Evolutionary conservation across 192 early-diverging fungal species (phyloP).

Genomic region (Tieghemiomyces parasiticus): DNA sequence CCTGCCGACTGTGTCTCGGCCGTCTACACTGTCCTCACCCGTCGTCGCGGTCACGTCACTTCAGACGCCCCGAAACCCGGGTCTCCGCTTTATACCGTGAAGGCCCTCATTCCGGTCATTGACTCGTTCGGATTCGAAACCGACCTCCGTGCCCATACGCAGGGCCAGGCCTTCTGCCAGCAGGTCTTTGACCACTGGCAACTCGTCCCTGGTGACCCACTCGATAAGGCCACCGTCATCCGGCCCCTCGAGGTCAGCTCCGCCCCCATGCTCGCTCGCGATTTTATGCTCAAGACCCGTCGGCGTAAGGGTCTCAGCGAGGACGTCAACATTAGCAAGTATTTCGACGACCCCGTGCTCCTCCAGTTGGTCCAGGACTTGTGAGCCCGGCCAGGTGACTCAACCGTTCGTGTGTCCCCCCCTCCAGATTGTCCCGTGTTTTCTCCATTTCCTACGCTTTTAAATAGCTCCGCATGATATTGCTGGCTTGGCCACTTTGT

Average conservation of each 20-base stretch:
- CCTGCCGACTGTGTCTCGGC: slow-evolving; percentile 90
- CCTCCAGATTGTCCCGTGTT: no score
- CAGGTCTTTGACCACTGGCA: slow-evolving; percentile 99
- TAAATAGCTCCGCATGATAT: no score
- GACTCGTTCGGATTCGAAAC: slow-evolving; percentile 95
- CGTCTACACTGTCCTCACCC: slow-evolving; percentile 85
- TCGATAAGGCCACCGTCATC: slow-evolving; percentile 77
- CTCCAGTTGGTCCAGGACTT: slow-evolving; percentile 28
- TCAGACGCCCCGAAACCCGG: slow-evolving; percentile 90
- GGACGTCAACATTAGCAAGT: slow-evolving; percentile 69
- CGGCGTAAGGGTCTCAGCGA: slow-evolving; percentile 81
- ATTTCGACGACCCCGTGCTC: slow-evolving; percentile 56
- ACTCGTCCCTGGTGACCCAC: slow-evolving; percentile 91
- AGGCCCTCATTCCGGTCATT: slow-evolving; percentile 89
- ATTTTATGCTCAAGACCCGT: slow-evolving; percentile 98
- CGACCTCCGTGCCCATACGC: slow-evolving; percentile 88
- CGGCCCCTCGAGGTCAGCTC: slow-evolving; percentile 81
- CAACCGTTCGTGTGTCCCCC: no score
- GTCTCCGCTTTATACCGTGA: slow-evolving; percentile 85
- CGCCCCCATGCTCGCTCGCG: slow-evolving; percentile 63
- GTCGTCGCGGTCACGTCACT: slow-evolving; percentile 91
- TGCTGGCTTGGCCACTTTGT: no score
- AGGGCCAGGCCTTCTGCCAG: slow-evolving; percentile 95
- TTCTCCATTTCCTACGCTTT: no score
- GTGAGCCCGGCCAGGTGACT: no score